Base-by-base conservation (phyloP, 2,329 filamentous ascomycete genomes). In the Allantophomopsis cytisporea region DNA sequence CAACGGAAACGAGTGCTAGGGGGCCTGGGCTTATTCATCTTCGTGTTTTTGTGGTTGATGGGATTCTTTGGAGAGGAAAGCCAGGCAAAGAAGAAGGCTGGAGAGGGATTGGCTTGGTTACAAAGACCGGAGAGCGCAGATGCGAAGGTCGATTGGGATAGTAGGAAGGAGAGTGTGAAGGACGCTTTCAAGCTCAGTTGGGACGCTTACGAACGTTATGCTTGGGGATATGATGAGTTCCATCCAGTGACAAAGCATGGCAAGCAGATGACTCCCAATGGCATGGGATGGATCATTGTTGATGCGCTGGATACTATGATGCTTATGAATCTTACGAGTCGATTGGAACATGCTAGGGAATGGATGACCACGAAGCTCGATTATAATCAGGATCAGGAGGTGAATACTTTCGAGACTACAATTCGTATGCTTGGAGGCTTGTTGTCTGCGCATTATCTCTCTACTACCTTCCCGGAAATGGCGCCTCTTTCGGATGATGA, bases 231-330 rank as follows among this genome's bases (percentile, higher is more conserved):
- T 51, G 91, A 98, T 57, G 80, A 91, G 59, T 98, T 83, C 57
- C 77, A 85, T 50, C 91, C 91, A 2, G 63, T 89, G 20, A 77
- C 83, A 5, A 91, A 91, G 57, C 76, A 64, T 14, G 84, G 86
- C 37, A 69, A 68, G 38, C 78, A 91, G 51, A 96, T 98, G 89
- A 79, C 86, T 6, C 71, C 81, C 3, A 78, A 85, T 45, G 91
- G 89, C 18, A 71, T 98, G 61, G 91, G 91, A 21, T 98, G 93
- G 91, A 96, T 96, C 53, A 95, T 98, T 45, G 81, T 98, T 41
- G 91, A 98, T 62, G 79, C 89, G 11, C 66, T 98, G 46, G 91
- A 98, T 60, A 98, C 91, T 1, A 74, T 96, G 70, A 98, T 98
- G 65, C 68, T 98, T 44, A 98, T 98, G 91, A 96, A 96, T 58